Percentiles rank a stretch among this genome's conserved stretches.
These are phyloP conservation scores for Iris macrosiphon DNA, from an alignment of 106 monocot species.

Conservation along the genomic window DNA sequence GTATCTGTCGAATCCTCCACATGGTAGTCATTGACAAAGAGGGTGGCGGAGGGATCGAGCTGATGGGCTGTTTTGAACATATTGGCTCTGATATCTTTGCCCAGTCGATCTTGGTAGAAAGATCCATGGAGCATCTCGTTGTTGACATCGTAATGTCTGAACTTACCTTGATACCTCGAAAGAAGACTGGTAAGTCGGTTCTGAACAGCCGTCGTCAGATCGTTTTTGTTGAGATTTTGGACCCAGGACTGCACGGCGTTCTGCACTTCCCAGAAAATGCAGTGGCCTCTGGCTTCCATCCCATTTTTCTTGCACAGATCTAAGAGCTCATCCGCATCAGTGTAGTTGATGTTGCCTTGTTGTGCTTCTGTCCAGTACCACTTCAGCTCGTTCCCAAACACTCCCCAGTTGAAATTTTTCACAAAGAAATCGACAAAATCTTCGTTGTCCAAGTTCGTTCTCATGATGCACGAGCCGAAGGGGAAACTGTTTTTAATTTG, in stretches of 20 bases:
- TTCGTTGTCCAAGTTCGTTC: conserved; percentile 83
- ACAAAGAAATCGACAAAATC: conserved; percentile 70
- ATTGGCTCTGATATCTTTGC: conserved; percentile 46
- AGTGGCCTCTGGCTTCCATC: conserved; percentile 47
- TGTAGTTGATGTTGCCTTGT: conserved; percentile 64
- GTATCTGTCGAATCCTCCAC: conserved; percentile 51
- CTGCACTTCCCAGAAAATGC: conserved; percentile 72
- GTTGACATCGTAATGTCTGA: conserved; percentile 81
- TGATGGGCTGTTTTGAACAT: conserved; percentile 68
- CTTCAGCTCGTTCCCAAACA: conserved; percentile 86
- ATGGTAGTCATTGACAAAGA: conserved; percentile 89
- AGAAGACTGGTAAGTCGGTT: conserved; percentile 57
- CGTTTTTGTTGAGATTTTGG: conserved; percentile 35
- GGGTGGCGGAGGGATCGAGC: conserved; percentile 54
- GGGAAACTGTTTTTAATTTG: conserved; percentile 77
- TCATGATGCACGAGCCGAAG: conserved; percentile 64
- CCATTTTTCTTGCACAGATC: conserved; percentile 43
- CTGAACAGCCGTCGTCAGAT: conserved; percentile 56
- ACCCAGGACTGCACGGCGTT: conserved; percentile 51
- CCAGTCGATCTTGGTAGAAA: conserved; percentile 69
- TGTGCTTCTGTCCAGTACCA: conserved; percentile 80
- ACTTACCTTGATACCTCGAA: conserved; percentile 58
- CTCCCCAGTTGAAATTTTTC: conserved; percentile 81
- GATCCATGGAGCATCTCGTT: conserved; percentile 95
- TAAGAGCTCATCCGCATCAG: conserved; percentile 55